Percentiles rank a stretch among this genome's conserved stretches.
phyloP scores from a whole-genome alignment of 306 rosid species.

The Crotalaria pallida region DNA sequence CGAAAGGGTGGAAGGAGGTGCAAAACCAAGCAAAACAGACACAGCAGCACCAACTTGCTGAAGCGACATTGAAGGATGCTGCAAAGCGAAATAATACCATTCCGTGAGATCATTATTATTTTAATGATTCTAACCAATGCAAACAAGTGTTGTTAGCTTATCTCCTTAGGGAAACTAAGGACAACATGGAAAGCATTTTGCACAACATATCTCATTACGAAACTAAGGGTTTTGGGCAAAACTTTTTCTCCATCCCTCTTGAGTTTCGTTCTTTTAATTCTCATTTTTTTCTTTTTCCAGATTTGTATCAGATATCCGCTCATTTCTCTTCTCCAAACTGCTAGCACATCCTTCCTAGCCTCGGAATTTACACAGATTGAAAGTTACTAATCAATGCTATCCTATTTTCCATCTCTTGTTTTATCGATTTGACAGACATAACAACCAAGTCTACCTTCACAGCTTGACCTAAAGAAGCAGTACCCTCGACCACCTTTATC shows the following conservation, averaged over 20 bases:
- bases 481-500: neutral
- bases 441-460: neutral
- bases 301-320: neutral
- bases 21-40: slow-evolving; percentile 84
- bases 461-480: neutral
- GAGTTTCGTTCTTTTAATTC: neutral
- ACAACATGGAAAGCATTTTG: neutral
- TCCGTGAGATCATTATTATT: slow-evolving; percentile 14
- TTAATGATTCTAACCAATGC: neutral
- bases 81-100: slow-evolving; percentile 24
- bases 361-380: neutral
- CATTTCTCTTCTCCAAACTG: neutral
- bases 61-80: slow-evolving; percentile 56
- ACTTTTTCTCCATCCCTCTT: neutral
- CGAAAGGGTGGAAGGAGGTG: slow-evolving; percentile 66
- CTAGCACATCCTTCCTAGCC: slow-evolving; percentile 1
- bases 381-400: neutral
- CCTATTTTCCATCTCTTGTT: neutral
- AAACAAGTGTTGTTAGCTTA: neutral
- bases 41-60: slow-evolving; percentile 74
- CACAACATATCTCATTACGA: neutral
- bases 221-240: neutral
- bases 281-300: neutral
- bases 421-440: neutral
- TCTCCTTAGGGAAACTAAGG: neutral